Conservation (phyloP, 2,329 filamentous ascomycete species). For the Calonectria multiphialidica region DNA sequence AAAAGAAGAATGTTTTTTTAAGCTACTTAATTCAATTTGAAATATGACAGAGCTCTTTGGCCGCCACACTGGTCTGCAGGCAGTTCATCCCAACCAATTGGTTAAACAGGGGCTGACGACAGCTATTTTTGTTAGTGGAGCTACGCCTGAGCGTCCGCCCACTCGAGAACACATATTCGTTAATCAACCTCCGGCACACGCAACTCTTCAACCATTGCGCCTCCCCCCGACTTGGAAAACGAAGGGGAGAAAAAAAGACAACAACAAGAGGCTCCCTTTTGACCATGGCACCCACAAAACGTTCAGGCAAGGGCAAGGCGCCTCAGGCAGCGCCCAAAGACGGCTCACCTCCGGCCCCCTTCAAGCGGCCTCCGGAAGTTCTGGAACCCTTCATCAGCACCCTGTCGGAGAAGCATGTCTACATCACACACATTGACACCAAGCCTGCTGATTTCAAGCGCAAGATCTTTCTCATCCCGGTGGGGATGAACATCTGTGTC, state of each 20-base stretch:
- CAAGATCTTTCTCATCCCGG: conserved; percentile 85
- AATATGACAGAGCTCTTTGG: too few species aligned
- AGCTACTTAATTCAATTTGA: background rate
- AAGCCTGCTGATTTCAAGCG: conserved; percentile 79
- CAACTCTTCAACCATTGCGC: conserved; percentile 19
- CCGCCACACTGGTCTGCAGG: background rate
- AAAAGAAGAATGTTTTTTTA: too few species aligned
- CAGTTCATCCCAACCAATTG: background rate
- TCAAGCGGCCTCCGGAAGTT: conserved; percentile 72
- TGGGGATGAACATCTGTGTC: conserved; percentile 80
- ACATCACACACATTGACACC: conserved; percentile 86
- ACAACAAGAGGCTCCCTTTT: background rate
- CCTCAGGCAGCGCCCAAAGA: conserved; percentile 42
- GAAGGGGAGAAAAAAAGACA: background rate
- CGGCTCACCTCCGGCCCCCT: conserved; percentile 69
- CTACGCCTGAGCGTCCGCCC: conserved; percentile 5
- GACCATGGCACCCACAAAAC: conserved; percentile 51
- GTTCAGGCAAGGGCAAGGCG: conserved; percentile 47
- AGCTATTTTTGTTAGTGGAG: conserved; percentile 27
- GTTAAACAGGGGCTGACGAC: conserved; percentile 16
- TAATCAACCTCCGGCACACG: conserved; percentile 23
- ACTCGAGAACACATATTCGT: conserved; percentile 38
- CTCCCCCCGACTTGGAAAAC: background rate
- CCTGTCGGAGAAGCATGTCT: conserved; percentile 78
- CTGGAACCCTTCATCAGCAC: conserved; percentile 75